phyloP scores from a whole-genome alignment of 73 alveolate genomes.

The Paraurostyla sp. region DNA sequence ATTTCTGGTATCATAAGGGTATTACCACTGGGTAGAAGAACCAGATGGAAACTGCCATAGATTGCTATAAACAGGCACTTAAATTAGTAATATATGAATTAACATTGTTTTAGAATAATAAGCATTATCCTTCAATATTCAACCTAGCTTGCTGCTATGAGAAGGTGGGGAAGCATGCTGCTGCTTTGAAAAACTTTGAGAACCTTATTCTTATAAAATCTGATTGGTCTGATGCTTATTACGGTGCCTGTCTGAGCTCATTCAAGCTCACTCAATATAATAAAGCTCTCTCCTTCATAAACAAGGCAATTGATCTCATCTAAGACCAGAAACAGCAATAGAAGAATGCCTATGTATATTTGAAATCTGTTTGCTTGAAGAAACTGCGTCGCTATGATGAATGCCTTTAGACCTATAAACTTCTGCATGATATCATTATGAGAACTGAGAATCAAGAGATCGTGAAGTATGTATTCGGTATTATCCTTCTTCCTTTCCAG shows the following conservation, averaged over 20 bases:
- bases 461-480: constrained; percentile 53
- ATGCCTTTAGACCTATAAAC: constrained; percentile 10
- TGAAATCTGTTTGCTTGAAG: constrained; percentile 54
- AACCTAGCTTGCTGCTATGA: constrained; percentile 74
- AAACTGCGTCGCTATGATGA: constrained; percentile 7
- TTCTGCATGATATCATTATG: constrained; percentile 25
- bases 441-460: constrained; percentile 55
- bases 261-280: constrained; percentile 56
- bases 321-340: not conserved
- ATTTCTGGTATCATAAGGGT: constrained; percentile 76
- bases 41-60: constrained; percentile 69
- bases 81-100: not conserved
- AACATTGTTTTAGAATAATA: not conserved
- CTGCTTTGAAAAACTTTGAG: constrained; percentile 51
- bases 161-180: constrained; percentile 31
- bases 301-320: constrained; percentile 27
- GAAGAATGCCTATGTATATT: constrained; percentile 35
- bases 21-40: constrained; percentile 52
- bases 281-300: constrained; percentile 43
- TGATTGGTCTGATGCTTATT: constrained; percentile 63
- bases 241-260: constrained; percentile 67
- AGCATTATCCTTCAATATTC: constrained; percentile 62
- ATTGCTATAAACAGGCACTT: constrained; percentile 63
- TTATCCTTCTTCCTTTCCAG: constrained; percentile 59
- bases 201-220: constrained; percentile 32